Evolutionary conservation across 2,329 filamentous ascomycete genomes (phyloP), one percentile per base, ranked within the genome.

Genomic region (Nemania sp.): DNA sequence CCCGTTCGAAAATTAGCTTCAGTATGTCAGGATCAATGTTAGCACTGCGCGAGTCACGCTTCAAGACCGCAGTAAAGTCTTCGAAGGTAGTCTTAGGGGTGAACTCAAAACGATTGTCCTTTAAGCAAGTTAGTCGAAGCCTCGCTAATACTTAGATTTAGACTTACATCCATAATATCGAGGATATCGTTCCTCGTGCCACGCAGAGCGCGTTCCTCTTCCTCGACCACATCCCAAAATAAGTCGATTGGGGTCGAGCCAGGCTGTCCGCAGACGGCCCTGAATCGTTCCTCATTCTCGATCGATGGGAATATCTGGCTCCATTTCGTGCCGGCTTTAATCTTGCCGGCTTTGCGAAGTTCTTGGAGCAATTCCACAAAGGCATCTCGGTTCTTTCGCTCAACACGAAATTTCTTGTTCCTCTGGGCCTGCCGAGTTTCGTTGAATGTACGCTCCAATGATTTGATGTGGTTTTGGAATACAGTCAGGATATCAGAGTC

Each of bases 381-480:
- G 0, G 85, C 87, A 78, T 99, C 96, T 69, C 96, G 90, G 73
- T 92, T 91, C 81, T 94, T 92, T 70, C 96, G 93, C 78, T 98
- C 94, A 73, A 90, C 88, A 68, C 96, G 90, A 63, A 89, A 87
- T 80, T 92, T 95, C 74, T 87, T 87, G 69, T 90, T 91, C 83
- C 97, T 97, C 76, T 96, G 90, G 73, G 93, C 89, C 80, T 99
- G 96, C 70, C 93, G 91, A 55, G 90, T 88, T 78, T 98, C 94
- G 80, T 98, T 98, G 83, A 97, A 94, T 60, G 89, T 89, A 69
- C 94, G 92, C 81, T 99, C 96, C 72, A 98, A 86, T 66, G 90
- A 87, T 82, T 97, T 97, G 84, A 98, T 96, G 78, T 98, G 95
- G 76, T 92, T 93, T 82, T 98, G 94, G 80, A 98, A 99, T 68